Conservation (phyloP, 2,329 filamentous ascomycete genomes). For the Xylaria sp. region DNA sequence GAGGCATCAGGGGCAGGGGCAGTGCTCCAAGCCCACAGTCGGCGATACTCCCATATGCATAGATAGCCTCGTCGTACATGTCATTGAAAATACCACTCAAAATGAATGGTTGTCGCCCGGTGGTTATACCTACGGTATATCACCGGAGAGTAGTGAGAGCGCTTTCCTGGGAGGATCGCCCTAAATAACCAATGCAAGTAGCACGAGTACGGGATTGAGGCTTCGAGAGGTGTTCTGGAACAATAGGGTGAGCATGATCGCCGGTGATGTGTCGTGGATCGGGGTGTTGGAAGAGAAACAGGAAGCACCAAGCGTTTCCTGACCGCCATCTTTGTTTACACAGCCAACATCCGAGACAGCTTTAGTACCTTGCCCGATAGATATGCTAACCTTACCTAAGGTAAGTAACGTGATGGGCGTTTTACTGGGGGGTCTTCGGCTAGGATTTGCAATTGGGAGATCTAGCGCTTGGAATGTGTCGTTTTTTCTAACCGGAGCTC, state of each 20-base stretch:
- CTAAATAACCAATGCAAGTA: not conserved
- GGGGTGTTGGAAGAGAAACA: not conserved
- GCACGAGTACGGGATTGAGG: not conserved
- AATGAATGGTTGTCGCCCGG: not conserved
- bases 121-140: not conserved
- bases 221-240: not conserved
- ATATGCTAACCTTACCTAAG: no score
- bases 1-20: slow-evolving; percentile 12
- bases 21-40: not conserved
- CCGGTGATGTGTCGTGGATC: not conserved
- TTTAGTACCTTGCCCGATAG: not conserved
- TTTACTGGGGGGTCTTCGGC: not conserved
- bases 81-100: slow-evolving; percentile 14
- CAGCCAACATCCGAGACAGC: not conserved
- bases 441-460: not conserved
- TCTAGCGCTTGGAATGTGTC: not conserved
- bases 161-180: not conserved
- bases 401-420: no score
- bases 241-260: not conserved
- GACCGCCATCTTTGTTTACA: no score
- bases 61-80: slow-evolving; percentile 21
- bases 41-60: slow-evolving; percentile 2
- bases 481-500: not conserved
- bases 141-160: not conserved
- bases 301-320: no score